phyloP scores from a whole-genome alignment of 441 rosid species.

The Croton laevigatus region DNA sequence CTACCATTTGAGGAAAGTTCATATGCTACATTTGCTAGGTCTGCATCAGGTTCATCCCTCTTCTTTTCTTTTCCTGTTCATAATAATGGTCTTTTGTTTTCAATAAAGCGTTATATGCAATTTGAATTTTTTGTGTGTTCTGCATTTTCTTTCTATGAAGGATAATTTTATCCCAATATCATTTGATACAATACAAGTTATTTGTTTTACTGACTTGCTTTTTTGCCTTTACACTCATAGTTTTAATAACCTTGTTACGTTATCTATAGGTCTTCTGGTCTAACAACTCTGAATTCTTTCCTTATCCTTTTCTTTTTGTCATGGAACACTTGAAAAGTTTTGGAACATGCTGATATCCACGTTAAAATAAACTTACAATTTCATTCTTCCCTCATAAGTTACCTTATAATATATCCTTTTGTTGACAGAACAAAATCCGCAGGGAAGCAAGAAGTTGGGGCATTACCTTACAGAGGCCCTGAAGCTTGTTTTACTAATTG shows the following conservation, averaged over 20 bases:
- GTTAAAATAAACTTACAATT: not conserved
- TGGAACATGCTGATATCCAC: not conserved
- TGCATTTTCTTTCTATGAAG: not conserved
- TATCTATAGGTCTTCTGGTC: not conserved
- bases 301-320: conserved; percentile 3
- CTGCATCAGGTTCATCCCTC: conserved; percentile 86
- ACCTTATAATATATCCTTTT: conserved; percentile 11
- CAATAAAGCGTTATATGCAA: not conserved
- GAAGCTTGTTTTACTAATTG: conserved; percentile 85
- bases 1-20: conserved; percentile 98
- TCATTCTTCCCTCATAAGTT: not conserved
- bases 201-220: not conserved
- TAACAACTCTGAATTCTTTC: not conserved
- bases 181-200: not conserved
- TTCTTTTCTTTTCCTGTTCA: conserved; percentile 26
- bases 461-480: conserved; percentile 71
- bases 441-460: conserved; percentile 58
- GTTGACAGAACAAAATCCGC: conserved; percentile 51
- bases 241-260: not conserved
- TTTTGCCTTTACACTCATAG: not conserved
- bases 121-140: not conserved
- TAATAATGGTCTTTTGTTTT: not conserved
- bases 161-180: not conserved
- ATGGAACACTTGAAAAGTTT: not conserved
- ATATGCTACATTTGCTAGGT: conserved; percentile 91